Evolutionary conservation across 495 filamentous ascomycete species (phyloP).

Genomic region (Penicillium flavigenum): DNA sequence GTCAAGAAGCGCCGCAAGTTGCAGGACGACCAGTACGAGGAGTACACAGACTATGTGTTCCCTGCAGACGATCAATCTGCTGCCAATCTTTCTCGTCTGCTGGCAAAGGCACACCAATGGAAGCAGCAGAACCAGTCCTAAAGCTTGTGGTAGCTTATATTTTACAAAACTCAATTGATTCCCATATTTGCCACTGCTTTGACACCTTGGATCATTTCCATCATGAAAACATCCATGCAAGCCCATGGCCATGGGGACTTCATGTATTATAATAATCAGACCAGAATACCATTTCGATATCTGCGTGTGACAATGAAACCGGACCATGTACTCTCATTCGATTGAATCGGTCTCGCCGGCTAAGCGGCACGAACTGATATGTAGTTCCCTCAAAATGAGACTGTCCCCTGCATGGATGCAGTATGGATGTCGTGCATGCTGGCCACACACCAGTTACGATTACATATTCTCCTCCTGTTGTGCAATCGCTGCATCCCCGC

Average conservation of each 20-base stretch:
- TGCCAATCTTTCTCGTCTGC: slow-evolving; percentile 76
- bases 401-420: not conserved
- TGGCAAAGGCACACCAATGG: slow-evolving; percentile 85
- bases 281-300: not conserved
- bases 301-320: not conserved
- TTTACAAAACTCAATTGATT: not conserved
- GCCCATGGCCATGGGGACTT: not conserved
- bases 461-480: not conserved
- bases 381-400: not conserved
- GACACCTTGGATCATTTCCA: not conserved
- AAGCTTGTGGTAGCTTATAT: slow-evolving; percentile 1
- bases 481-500: not conserved
- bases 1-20: slow-evolving; percentile 93
- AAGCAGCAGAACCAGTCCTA: slow-evolving; percentile 63
- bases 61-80: slow-evolving; percentile 91
- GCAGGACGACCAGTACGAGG: slow-evolving; percentile 94
- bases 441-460: not conserved
- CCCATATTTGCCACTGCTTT: not conserved
- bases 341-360: not conserved
- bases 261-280: slow-evolving; percentile 2
- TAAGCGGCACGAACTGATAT: not conserved
- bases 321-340: not conserved
- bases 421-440: not conserved
- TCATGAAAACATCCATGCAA: not conserved
- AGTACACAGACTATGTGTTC: slow-evolving; percentile 97